Evolutionary conservation across 2,329 filamentous ascomycete species (phyloP).

Genomic region (Trichoderma brevicompactum): DNA sequence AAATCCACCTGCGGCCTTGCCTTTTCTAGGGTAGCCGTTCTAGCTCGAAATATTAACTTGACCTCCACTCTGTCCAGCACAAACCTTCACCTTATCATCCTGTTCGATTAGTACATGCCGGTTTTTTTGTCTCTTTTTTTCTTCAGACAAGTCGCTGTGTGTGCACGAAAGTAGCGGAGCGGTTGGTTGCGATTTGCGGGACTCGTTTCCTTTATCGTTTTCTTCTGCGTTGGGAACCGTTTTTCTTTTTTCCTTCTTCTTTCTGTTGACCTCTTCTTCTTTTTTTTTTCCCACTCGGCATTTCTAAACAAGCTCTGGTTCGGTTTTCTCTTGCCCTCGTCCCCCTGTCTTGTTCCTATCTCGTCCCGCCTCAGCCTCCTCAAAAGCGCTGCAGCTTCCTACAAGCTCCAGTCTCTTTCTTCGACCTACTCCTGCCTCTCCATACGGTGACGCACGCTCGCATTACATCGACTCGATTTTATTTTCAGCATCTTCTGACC

Average conservation of each 20-base stretch:
- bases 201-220: slow-evolving; percentile 36
- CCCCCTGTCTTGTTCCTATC: slow-evolving; percentile 26
- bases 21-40: slow-evolving; percentile 25
- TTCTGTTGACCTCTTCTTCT: slow-evolving; percentile 24
- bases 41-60: not conserved
- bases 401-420: slow-evolving; percentile 16
- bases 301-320: slow-evolving; percentile 7
- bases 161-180: slow-evolving; percentile 30
- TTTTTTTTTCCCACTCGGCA: slow-evolving; percentile 28
- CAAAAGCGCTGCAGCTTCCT: slow-evolving; percentile 23
- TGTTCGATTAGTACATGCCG: slow-evolving; percentile 10
- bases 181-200: slow-evolving; percentile 35
- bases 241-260: slow-evolving; percentile 32
- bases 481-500: slow-evolving; percentile 6
- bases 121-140: slow-evolving; percentile 25
- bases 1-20: slow-evolving; percentile 23
- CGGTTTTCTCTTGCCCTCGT: slow-evolving; percentile 24
- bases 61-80: slow-evolving; percentile 28
- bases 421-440: not conserved
- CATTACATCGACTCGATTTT: slow-evolving; percentile 1
- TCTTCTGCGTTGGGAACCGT: slow-evolving; percentile 32
- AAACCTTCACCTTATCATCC: slow-evolving; percentile 28
- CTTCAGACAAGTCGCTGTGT: slow-evolving; percentile 29
- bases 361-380: slow-evolving; percentile 25
- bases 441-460: slow-evolving; percentile 3